Base-by-base conservation (phyloP, 306 rosid genomes). In the Begonia fuchsioides region DNA sequence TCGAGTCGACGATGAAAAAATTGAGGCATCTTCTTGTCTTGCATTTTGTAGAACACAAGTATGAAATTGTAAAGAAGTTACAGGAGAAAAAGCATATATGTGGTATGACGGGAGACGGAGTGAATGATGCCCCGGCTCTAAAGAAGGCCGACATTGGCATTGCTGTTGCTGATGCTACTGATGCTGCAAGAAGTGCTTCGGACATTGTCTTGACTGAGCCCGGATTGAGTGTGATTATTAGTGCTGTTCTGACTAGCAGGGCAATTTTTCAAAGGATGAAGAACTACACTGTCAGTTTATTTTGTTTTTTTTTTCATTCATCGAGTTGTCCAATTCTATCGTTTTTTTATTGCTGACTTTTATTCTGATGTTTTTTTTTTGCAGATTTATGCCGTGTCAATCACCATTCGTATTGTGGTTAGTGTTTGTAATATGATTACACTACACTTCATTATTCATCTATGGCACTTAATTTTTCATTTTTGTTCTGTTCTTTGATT, bases 81-180 rank as follows among this genome's bases (percentile, higher is more conserved):
- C 98, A 92, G 53, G 96, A 92, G 39, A 81, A 76, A 73, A 85
- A 92, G 67, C 98, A 92, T 62, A 92, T 92, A 14, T 92, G 98
- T 77, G 98, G 98, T 59, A 92, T 92, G 98, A 92, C 98, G 3
- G 98, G 98, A 50, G 98, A 92, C 73, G 98, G 98, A 58, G 98
- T 92, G 35, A 92, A 92, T 17, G 98, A 92, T 19, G 98, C 98
- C 59, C 96, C 98, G 47, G 98, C 98, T 17, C 66, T 92, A 49
- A 92, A 92, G 72, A 92, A 64, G 66, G 98, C 98, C 13, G 96
- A 92, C 61, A 92, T 92, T 66, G 98, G 98, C 15, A 92, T 92
- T 66, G 98, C 96, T 59, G 98, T 92, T 66, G 98, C 96, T 43
- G 98, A 92, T 32, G 96, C 98, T 51, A 92, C 98, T 50, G 98